Evolutionary conservation across 345 rosid species (phyloP).

Genomic region (Melaleuca alternifolia): DNA sequence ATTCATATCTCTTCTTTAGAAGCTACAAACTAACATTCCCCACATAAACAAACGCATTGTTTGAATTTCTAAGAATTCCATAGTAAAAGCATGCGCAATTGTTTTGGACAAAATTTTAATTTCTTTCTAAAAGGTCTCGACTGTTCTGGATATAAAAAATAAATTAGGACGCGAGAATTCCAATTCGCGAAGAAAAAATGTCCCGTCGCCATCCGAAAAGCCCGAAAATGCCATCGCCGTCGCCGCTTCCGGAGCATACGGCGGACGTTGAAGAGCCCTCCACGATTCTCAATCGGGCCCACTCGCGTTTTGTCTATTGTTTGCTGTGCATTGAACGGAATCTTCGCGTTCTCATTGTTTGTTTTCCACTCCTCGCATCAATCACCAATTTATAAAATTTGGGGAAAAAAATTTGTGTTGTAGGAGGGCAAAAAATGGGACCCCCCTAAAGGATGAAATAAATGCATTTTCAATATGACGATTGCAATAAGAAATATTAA

Average conservation of each 20-base stretch:
- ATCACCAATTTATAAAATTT: not conserved
- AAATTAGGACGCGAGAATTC: not conserved
- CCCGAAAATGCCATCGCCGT: not conserved
- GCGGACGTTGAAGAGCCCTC: not conserved
- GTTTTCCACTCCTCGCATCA: not conserved
- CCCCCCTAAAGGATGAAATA: not conserved
- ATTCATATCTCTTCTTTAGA: not conserved
- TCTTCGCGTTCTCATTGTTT: not conserved
- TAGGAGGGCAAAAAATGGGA: not conserved
- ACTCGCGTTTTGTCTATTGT: not conserved
- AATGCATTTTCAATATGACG: not conserved
- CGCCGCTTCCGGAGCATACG: not conserved
- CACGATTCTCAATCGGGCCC: not conserved
- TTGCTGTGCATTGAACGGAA: not conserved
- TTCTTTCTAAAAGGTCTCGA: not conserved
- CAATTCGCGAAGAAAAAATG: not conserved
- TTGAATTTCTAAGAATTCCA: not conserved
- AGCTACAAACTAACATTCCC: not conserved
- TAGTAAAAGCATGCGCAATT: not conserved
- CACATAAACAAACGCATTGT: not conserved
- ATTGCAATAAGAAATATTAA: too few species aligned
- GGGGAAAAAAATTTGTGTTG: not conserved
- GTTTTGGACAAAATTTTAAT: not conserved
- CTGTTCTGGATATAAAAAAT: accelerated
- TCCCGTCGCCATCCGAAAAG: not conserved